Conservation (phyloP, 2,329 filamentous ascomycete species). For the Colletotrichum musicola region DNA sequence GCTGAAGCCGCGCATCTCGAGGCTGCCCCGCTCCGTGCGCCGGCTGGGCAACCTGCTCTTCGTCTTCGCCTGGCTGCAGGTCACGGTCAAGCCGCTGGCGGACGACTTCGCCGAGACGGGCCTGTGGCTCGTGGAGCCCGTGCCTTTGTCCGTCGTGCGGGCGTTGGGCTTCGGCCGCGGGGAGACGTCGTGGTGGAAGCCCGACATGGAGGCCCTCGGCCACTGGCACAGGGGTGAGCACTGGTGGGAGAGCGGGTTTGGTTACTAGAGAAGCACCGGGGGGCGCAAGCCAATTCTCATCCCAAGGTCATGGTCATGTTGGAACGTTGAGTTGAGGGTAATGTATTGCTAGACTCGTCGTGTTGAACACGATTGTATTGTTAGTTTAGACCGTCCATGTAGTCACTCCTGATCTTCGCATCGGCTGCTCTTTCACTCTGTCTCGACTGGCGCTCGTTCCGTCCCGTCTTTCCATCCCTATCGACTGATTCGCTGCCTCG, state of each 20-base stretch:
- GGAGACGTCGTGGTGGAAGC: slow-evolving; percentile 77
- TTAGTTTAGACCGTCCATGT: not conserved
- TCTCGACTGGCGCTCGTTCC: not conserved
- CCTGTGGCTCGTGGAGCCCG: slow-evolving; percentile 83
- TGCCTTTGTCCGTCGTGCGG: slow-evolving; percentile 81
- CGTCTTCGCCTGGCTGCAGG: slow-evolving; percentile 75
- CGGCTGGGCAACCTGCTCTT: slow-evolving; percentile 72
- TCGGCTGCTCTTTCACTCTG: not conserved
- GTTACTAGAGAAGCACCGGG: slow-evolving; percentile 43
- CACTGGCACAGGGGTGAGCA: slow-evolving; percentile 68
- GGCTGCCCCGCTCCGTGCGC: slow-evolving; percentile 59
- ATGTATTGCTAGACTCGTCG: not conserved
- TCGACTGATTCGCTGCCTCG: too few species aligned
- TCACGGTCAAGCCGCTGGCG: slow-evolving; percentile 74
- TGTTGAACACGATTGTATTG: not conserved
- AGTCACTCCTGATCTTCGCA: not conserved
- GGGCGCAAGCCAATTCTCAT: slow-evolving; percentile 15
- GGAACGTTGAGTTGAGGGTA: not conserved
- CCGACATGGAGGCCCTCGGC: slow-evolving; percentile 66
- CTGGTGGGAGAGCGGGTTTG: slow-evolving; percentile 70
- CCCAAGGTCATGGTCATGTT: slow-evolving; percentile 9
- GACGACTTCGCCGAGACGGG: slow-evolving; percentile 82
- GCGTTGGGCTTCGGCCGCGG: slow-evolving; percentile 72
- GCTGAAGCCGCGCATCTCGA: slow-evolving; percentile 49
- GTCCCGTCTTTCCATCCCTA: not conserved